Evolutionary conservation across 306 rosid species (phyloP), one percentile per base, ranked within the genome.

Genomic region (Canavalia gladiata): DNA sequence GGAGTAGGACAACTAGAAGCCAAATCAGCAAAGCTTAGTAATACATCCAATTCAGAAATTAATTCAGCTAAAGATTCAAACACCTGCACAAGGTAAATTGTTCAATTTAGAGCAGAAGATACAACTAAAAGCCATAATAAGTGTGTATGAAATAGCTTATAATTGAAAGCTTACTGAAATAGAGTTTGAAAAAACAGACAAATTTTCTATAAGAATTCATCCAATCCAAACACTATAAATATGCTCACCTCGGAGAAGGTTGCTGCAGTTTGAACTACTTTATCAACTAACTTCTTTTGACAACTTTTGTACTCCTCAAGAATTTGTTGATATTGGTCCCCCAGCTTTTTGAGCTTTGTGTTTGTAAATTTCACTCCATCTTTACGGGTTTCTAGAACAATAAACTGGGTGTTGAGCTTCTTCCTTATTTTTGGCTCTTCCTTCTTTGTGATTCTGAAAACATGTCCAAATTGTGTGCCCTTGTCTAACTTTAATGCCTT

Each of bases 291-390:
- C 80, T 93, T 90, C 50, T 90, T 95, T 87, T 95, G 98, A 85
- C 90, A 89, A 79, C 35, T 88, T 88, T 88, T 95, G 75, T 95
- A 95, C 88, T 91, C 97, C 78, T 93, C 99, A 29, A 95, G 80
- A 75, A 90, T 80, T 79, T 82, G 89, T 68, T 91, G 99, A 84
- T 93, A 91, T 75, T 85, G 89, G 81, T 95, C 99, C 59, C 98
- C 97, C 65, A 95, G 76, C 74, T 84, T 95, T 68, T 93, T 95
- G 58, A 95, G 99, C 88, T 88, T 95, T 12, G 96, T 87, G 72
- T 90, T 93, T n/a, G 98, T 93, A 84, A 95, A 95, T 82, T 93
- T 95, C 85, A 95, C 96, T 80, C 99, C 99, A 88, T 95, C 99
- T 84, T 95, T 95, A 68, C 98, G 90, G 57, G 98, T 95, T 89